phyloP scores from a whole-genome alignment of 148 eudicot genomes.

The Diospyros lotus region DNA sequence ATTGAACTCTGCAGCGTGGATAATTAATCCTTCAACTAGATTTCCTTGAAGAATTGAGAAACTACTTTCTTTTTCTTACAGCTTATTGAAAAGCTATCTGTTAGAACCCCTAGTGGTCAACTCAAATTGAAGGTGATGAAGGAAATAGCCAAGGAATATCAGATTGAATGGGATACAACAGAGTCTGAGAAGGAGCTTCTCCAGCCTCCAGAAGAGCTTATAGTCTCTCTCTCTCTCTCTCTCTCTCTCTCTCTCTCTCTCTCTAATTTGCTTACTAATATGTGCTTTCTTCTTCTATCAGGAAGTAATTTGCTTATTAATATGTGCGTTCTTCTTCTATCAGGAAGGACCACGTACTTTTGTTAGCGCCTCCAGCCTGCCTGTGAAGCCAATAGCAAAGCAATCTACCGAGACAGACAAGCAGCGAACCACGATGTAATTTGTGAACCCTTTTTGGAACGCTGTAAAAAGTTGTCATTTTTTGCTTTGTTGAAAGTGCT shows the following conservation, averaged over 20 bases:
- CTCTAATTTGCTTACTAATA: not conserved
- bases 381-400: slow-evolving; percentile 41
- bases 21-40: not conserved
- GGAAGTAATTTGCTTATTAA: slow-evolving; percentile 36
- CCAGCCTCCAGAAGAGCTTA: slow-evolving; percentile 84
- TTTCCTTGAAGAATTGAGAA: not conserved
- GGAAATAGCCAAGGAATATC: slow-evolving; percentile 95
- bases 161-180: slow-evolving; percentile 78
- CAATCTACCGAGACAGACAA: slow-evolving; percentile 38
- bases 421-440: slow-evolving; percentile 35
- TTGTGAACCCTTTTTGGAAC: not conserved
- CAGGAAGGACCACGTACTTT: slow-evolving; percentile 85
- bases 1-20: not conserved
- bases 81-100: slow-evolving; percentile 64
- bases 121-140: slow-evolving; percentile 64
- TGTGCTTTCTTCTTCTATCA: slow-evolving; percentile 19
- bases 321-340: not conserved
- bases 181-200: slow-evolving; percentile 88
- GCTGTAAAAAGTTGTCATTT: not conserved
- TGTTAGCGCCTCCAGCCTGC: slow-evolving; percentile 76
- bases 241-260: slow-evolving; percentile 10
- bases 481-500: not conserved
- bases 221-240: slow-evolving; percentile 42
- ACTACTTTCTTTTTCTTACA: slow-evolving; percentile 12
- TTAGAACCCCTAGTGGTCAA: slow-evolving; percentile 56